Conservation (phyloP, 129 eudicot species). For the Artemisia tridentata region DNA sequence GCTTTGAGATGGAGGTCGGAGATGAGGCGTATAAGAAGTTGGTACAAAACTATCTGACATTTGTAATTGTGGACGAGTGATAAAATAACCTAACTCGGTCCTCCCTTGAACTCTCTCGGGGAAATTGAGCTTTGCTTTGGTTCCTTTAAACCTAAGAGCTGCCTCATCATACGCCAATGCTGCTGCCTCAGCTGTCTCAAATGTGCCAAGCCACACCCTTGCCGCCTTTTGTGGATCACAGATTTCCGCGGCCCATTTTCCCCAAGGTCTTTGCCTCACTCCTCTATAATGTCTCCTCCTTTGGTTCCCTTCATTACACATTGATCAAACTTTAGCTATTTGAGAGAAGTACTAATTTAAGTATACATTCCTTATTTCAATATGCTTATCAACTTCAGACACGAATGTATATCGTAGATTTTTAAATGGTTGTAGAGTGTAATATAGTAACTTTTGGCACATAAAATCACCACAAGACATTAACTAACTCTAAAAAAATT, state of each 20-base stretch:
- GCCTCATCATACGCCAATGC: constrained; percentile 85
- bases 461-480: too few relatives aligned
- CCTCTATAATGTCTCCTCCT: constrained; percentile 75
- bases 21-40: not conserved
- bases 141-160: constrained; percentile 75
- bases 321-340: not conserved
- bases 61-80: constrained; percentile 22
- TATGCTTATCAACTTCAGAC: too few relatives aligned
- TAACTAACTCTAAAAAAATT: too few relatives aligned
- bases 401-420: too few relatives aligned
- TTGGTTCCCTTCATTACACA: constrained; percentile 19
- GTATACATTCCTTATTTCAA: too few relatives aligned
- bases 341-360: not conserved
- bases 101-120: constrained; percentile 72
- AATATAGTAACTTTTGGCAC: too few relatives aligned
- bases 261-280: constrained; percentile 90
- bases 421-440: too few relatives aligned
- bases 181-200: constrained; percentile 83
- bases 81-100: constrained; percentile 31
- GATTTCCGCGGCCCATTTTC: constrained; percentile 90
- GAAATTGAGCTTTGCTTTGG: constrained; percentile 83
- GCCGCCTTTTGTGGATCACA: constrained; percentile 86
- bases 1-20: constrained; percentile 32
- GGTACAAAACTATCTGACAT: constrained; percentile 7
- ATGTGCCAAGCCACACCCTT: constrained; percentile 81